Evolutionary conservation across 345 rosid species (phyloP), one percentile per base, ranked within the genome.

Genomic region (Nephelium lappaceum): DNA sequence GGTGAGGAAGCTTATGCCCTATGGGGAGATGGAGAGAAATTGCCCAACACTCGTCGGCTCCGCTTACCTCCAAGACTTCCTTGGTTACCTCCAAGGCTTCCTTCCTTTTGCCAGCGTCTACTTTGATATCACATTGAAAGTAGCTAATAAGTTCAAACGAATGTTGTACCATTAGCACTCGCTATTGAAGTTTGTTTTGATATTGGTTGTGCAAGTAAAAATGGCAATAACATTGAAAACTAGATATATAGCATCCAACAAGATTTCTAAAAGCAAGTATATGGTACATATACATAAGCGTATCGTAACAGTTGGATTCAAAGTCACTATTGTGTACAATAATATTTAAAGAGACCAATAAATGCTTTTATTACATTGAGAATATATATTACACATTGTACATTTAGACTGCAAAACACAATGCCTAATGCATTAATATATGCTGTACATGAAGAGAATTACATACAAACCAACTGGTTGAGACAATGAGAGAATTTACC

Each of bases 1-100:
- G 89, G 93, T 5, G 91, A 91, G 83, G 91, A 91, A 76, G 95
- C 92, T 5, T 85, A 86, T 27, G 91, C 87, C 0, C 73, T 87
- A 15, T 85, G 89, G 91, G 93, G 91, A 21, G 88, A 87, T 10
- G 87, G 89, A 5, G 90, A 87, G 66, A 75, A 73, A 8, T 41
- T 81, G 82, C 80, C 80, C 2, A 63, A 62, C 47, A 57, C 80
- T 15, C 72, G 10, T 14, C 83, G 76, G 1, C 73, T 81, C 19
- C 74, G 27, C 5, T 72, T 72, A 36, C 51, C 65, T 45, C 81
- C 83, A 0, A 77, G 71, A 27, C 36, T 88, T 27, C 87, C 87
- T 63, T 42, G 25, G 5, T 72, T 72, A 41, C 42, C 65, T 43
- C 79, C 83, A 0, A 77, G 69, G 19, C 25, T 86, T 31, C 85